phyloP scores from a whole-genome alignment of 352 stramenopile species.

The Globisporangium carolinianum region DNA sequence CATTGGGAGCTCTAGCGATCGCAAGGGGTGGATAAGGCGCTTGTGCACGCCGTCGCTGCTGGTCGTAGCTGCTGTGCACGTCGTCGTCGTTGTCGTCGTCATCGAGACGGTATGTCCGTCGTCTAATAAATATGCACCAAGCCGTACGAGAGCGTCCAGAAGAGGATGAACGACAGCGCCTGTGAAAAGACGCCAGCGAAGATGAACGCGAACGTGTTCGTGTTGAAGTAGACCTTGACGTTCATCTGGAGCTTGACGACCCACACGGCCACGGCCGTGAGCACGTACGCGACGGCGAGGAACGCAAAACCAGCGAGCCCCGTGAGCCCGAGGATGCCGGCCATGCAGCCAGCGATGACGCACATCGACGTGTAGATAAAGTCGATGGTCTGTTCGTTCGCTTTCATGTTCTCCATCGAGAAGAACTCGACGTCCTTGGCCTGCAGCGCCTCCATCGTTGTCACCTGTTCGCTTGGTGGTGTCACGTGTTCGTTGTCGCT shows the following conservation, averaged over 20 bases:
- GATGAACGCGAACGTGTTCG: constrained; percentile 55
- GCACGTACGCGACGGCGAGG: constrained; percentile 53
- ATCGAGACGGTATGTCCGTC: not conserved
- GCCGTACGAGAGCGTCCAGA: constrained; percentile 85
- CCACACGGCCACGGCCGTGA: constrained; percentile 58
- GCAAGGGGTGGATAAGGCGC: too few species aligned
- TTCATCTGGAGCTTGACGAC: constrained; percentile 70
- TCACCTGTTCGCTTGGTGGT: not conserved
- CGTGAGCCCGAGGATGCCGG: constrained; percentile 73
- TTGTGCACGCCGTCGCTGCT: too few species aligned
- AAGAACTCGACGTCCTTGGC: constrained; percentile 82
- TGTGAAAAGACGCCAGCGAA: constrained; percentile 69
- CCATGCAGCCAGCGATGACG: constrained; percentile 75
- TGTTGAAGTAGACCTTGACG: constrained; percentile 80
- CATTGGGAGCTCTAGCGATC: too few species aligned
- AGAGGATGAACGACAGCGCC: constrained; percentile 82
- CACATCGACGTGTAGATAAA: constrained; percentile 82
- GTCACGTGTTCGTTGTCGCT: not conserved
- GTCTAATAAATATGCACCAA: constrained; percentile 88
- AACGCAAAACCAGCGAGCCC: constrained; percentile 70
- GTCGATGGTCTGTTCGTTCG: constrained; percentile 72
- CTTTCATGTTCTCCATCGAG: constrained; percentile 83
- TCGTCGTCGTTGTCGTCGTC: not conserved
- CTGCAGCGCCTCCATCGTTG: constrained; percentile 53
- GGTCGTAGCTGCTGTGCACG: not conserved